phyloP scores from a whole-genome alignment of 352 stramenopile species.

The Blastocystis sp. region DNA sequence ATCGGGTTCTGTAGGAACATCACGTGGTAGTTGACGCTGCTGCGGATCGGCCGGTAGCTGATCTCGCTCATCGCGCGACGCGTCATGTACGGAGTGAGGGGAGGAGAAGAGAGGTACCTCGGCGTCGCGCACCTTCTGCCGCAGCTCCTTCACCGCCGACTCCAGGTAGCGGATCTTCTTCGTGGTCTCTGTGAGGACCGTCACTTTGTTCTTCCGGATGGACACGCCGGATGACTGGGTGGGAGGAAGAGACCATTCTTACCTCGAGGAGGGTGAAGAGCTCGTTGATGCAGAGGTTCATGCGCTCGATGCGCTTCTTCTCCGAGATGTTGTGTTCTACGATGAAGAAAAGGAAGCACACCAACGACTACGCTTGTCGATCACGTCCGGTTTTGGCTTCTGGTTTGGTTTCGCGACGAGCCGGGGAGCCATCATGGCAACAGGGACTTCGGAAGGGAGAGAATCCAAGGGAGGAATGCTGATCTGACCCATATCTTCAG shows the following conservation, averaged over 20 bases:
- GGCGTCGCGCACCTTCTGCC: constrained; percentile 35
- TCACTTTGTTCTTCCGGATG: constrained; percentile 57
- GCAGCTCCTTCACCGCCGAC: constrained; percentile 42
- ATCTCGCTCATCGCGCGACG: constrained; percentile 12
- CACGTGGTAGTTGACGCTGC: constrained; percentile 48
- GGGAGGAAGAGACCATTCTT: neutral
- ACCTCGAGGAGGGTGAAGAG: constrained; percentile 48
- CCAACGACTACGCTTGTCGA: constrained; percentile 30
- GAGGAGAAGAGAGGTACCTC: neutral
- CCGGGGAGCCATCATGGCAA: no score
- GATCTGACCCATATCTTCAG: no score
- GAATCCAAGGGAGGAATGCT: no score
- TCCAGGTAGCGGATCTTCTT: constrained; percentile 53
- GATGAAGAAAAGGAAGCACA: neutral
- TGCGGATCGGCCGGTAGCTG: neutral
- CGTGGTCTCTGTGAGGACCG: constrained; percentile 45
- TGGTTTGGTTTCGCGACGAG: no score
- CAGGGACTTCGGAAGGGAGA: no score
- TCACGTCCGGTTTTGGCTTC: no score
- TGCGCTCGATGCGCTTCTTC: constrained; percentile 51
- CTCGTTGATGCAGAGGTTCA: constrained; percentile 57
- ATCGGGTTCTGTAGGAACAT: constrained; percentile 56
- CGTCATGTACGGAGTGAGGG: neutral
- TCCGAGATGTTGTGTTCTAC: constrained; percentile 58
- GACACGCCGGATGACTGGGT: constrained; percentile 34